Evolutionary conservation across 768 basidiomycete species (phyloP).

Genomic region (Russula ochroleuca): DNA sequence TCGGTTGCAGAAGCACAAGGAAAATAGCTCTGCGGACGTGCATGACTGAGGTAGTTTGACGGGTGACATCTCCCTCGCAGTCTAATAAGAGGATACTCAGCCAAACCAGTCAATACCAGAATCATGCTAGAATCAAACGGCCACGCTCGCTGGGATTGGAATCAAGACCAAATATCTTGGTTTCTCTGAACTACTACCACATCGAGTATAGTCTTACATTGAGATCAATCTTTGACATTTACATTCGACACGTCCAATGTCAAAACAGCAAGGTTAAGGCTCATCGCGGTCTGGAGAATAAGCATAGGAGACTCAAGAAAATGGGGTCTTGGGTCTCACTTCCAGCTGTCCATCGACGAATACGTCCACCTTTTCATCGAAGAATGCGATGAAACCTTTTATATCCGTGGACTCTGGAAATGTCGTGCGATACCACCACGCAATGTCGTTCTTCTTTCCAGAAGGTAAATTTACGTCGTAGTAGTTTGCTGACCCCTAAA

Average conservation of each 20-base stretch:
- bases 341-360: constrained; percentile 56
- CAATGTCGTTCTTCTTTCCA: constrained; percentile 46
- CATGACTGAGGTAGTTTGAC: constrained; percentile 4
- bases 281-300: background rate
- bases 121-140: background rate
- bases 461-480: constrained; percentile 48
- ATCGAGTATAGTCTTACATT: background rate
- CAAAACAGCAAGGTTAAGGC: background rate
- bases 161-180: background rate
- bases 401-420: constrained; percentile 48
- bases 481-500: constrained; percentile 56
- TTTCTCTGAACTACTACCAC: background rate
- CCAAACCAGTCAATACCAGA: background rate
- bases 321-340: constrained; percentile 30
- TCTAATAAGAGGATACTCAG: background rate
- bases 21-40: background rate
- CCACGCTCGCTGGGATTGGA: background rate
- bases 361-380: constrained; percentile 64
- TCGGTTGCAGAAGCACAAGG: background rate
- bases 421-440: constrained; percentile 62
- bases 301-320: background rate
- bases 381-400: constrained; percentile 52
- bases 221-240: background rate
- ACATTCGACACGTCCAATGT: background rate
- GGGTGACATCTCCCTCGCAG: background rate